These are phyloP conservation scores for Emergomyces africanus DNA, from an alignment of 2,329 filamentous ascomycete genomes.

Conservation along the genomic window DNA sequence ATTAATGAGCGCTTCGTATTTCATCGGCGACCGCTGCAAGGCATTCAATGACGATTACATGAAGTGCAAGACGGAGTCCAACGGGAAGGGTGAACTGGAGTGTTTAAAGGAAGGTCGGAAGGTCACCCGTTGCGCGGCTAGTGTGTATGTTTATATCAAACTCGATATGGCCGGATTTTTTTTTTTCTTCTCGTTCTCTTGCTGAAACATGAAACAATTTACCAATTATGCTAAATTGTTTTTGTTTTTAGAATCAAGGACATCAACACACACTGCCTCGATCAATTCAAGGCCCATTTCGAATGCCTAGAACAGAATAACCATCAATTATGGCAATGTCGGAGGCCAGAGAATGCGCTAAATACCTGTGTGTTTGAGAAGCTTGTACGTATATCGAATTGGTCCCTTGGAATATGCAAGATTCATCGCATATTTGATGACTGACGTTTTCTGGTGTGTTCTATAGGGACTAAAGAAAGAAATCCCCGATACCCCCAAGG, in stretches of 20 bases:
- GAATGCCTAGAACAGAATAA: constrained; percentile 94
- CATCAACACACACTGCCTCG: constrained; percentile 87
- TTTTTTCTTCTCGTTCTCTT: no score
- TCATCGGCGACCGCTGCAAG: constrained; percentile 91
- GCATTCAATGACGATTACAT: constrained; percentile 98
- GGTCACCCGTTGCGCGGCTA: constrained; percentile 90
- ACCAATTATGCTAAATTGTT: not conserved
- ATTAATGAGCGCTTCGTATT: constrained; percentile 82
- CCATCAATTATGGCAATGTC: constrained; percentile 94
- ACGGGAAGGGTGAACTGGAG: constrained; percentile 80
- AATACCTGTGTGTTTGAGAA: constrained; percentile 96
- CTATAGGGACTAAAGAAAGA: constrained; percentile 65
- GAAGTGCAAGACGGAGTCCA: constrained; percentile 96
- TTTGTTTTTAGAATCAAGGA: constrained; percentile 59
- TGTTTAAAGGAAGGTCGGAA: constrained; percentile 94
- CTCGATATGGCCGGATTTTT: not conserved
- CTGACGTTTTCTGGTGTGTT: constrained; percentile 7
- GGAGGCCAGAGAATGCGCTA: constrained; percentile 72
- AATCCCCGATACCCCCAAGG: constrained; percentile 59
- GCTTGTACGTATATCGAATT: constrained; percentile 50
- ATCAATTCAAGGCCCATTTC: constrained; percentile 89
- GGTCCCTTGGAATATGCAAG: not conserved
- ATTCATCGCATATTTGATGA: not conserved
- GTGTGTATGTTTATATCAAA: constrained; percentile 61
- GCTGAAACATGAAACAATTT: not conserved